phyloP scores from a whole-genome alignment of 2,329 filamentous ascomycete genomes.

The Bipolaris victoriae region DNA sequence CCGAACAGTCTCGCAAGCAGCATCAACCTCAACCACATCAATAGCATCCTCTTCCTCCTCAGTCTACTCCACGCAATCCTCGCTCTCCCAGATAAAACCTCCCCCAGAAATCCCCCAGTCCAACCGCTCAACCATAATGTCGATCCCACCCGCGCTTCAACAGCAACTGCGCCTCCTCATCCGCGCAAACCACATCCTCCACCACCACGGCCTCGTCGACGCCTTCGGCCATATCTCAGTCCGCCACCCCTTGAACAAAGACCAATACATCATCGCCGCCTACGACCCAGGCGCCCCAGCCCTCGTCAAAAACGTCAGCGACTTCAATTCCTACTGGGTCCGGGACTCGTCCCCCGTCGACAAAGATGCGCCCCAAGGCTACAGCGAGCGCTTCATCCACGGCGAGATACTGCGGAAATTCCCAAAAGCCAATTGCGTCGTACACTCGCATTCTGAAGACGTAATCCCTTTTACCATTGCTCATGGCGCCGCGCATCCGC shows the following conservation, averaged over 20 bases:
- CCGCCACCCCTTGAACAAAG: constrained; percentile 54
- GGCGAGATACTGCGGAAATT: constrained; percentile 49
- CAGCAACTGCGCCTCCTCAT: constrained; percentile 32
- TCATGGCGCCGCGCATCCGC: constrained; percentile 18
- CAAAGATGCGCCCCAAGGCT: constrained; percentile 45
- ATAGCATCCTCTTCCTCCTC: neutral
- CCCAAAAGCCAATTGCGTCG: constrained; percentile 48
- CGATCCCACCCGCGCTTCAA: constrained; percentile 20
- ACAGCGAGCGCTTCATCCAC: constrained; percentile 55
- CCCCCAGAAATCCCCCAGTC: neutral
- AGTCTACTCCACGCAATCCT: neutral
- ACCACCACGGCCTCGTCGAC: constrained; percentile 58
- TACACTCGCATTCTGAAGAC: constrained; percentile 50
- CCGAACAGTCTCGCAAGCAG: neutral
- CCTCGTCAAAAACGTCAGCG: constrained; percentile 51
- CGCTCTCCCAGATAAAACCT: neutral
- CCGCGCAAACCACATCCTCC: constrained; percentile 56
- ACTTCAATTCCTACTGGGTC: constrained; percentile 58
- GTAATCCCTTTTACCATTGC: constrained; percentile 51
- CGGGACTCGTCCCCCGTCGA: constrained; percentile 52
- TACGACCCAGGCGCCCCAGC: constrained; percentile 55
- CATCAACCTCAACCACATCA: neutral
- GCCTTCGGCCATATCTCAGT: constrained; percentile 62
- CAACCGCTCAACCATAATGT: constrained; percentile 2
- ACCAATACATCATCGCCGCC: constrained; percentile 58